Evolutionary conservation across 352 stramenopile genomes (phyloP).

Genomic region (Blastocystis sp.): DNA sequence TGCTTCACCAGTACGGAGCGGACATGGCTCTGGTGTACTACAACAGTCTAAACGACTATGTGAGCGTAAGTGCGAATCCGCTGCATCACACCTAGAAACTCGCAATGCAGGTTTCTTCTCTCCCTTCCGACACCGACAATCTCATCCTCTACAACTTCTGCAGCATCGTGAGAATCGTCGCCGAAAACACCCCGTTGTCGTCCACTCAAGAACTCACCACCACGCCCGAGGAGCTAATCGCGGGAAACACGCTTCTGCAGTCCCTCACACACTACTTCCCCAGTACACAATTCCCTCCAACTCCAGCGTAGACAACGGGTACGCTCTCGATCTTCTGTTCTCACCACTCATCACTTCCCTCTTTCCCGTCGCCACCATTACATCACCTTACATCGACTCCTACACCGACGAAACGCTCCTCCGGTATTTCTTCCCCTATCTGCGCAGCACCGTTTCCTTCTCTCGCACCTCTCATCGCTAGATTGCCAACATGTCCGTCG

Average conservation of each 20-base stretch:
- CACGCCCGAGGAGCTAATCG: conserved; percentile 23
- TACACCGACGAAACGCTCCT: conserved; percentile 15
- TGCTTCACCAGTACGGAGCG: neutral
- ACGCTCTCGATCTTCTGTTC: conserved; percentile 53
- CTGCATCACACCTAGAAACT: conserved; percentile 11
- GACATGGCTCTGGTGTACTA: neutral
- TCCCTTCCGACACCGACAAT: neutral
- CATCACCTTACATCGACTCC: conserved; percentile 43
- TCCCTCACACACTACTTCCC: conserved; percentile 61
- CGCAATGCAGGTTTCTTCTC: neutral
- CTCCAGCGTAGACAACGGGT: conserved; percentile 29
- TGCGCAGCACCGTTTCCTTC: neutral
- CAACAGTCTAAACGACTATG: conserved; percentile 63
- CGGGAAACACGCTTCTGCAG: conserved; percentile 24
- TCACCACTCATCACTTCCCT: neutral
- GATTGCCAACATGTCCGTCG: conserved; percentile 40
- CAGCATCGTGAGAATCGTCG: conserved; percentile 6
- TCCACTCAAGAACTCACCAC: conserved; percentile 17
- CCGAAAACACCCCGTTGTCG: neutral
- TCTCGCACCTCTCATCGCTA: neutral
- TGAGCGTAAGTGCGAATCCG: neutral
- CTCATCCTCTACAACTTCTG: conserved; percentile 46
- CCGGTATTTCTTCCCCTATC: conserved; percentile 40
- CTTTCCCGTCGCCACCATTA: conserved; percentile 25
- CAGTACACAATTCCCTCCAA: neutral